A percentile compares a stretch with the other conserved stretches of the same genome.
These are phyloP conservation scores for Stenocarpella maydis DNA, from an alignment of 2,329 filamentous ascomycete genomes.

Conservation along the genomic window DNA sequence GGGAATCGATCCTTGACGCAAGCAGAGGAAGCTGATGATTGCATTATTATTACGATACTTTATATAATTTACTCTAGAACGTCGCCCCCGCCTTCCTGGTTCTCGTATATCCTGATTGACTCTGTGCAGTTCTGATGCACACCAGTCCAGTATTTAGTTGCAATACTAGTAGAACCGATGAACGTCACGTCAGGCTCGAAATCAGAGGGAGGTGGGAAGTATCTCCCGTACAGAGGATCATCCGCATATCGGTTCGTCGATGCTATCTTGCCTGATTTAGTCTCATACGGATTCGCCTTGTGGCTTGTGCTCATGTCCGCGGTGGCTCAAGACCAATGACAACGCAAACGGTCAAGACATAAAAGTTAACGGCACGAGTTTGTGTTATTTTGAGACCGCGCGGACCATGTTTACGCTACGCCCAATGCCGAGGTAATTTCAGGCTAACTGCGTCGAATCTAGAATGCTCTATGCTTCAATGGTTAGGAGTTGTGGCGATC, in stretches of 20 bases:
- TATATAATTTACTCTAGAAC: no score
- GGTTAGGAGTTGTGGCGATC: slow-evolving; percentile 36
- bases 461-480: slow-evolving; percentile 44
- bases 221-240: neutral
- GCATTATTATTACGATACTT: no score
- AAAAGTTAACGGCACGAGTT: no score
- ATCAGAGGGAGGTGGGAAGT: neutral
- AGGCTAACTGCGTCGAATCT: slow-evolving; percentile 47
- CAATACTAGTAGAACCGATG: neutral
- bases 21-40: no score
- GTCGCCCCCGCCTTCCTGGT: slow-evolving; percentile 47
- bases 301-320: neutral
- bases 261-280: neutral
- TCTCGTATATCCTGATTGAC: slow-evolving; percentile 44
- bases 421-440: neutral
- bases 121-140: slow-evolving; percentile 45
- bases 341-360: no score
- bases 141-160: slow-evolving; percentile 43
- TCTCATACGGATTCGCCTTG: neutral
- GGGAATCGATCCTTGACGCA: no score
- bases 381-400: neutral
- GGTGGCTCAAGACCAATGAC: neutral
- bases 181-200: neutral
- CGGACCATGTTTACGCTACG: neutral
- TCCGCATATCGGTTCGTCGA: neutral